Percentiles rank a stretch among this genome's conserved stretches.
Evolutionary conservation across 148 eudicot species (phyloP).

Genomic region (Heliamphora exappendiculata): DNA sequence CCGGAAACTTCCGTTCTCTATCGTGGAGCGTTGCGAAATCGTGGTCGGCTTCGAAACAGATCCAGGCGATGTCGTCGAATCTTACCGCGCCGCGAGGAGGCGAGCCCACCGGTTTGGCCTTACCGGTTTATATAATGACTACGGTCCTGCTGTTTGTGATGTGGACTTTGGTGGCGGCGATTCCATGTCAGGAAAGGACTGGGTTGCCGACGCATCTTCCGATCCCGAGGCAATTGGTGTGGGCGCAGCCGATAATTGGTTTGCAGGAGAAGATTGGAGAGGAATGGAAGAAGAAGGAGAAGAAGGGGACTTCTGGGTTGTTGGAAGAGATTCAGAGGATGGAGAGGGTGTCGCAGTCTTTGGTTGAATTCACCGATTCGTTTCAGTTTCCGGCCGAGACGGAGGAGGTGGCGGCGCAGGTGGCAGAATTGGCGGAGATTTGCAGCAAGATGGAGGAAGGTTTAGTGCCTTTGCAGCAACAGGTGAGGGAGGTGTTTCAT

Average conservation of each 20-base stretch:
- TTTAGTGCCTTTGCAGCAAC: constrained; percentile 54
- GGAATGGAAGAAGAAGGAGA: constrained; percentile 92
- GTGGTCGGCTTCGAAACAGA: constrained; percentile 87
- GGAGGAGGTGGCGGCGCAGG: constrained; percentile 52
- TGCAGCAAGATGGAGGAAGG: constrained; percentile 78
- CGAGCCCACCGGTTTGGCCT: constrained; percentile 53
- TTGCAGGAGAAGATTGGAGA: constrained; percentile 82
- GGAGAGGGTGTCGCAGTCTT: constrained; percentile 40
- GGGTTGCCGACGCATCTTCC: constrained; percentile 65
- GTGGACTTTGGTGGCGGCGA: constrained; percentile 85
- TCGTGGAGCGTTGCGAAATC: constrained; percentile 63
- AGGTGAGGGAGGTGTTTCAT: constrained; percentile 83
- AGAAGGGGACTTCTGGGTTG: constrained; percentile 64
- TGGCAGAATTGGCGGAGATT: constrained; percentile 55
- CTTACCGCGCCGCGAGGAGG: constrained; percentile 66
- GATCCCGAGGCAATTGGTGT: constrained; percentile 47
- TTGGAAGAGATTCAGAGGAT: constrained; percentile 65
- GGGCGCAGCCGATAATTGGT: constrained; percentile 57
- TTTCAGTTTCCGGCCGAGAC: constrained; percentile 67
- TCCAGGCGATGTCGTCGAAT: constrained; percentile 70
- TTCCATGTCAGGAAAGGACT: constrained; percentile 77
- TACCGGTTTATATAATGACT: constrained; percentile 63
- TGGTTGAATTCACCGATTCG: constrained; percentile 47
- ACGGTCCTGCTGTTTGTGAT: constrained; percentile 56
- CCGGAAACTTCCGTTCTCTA: constrained; percentile 49